Evolutionary conservation across 2,329 filamentous ascomycete species (phyloP).

Genomic region (Fusarium temperatum): DNA sequence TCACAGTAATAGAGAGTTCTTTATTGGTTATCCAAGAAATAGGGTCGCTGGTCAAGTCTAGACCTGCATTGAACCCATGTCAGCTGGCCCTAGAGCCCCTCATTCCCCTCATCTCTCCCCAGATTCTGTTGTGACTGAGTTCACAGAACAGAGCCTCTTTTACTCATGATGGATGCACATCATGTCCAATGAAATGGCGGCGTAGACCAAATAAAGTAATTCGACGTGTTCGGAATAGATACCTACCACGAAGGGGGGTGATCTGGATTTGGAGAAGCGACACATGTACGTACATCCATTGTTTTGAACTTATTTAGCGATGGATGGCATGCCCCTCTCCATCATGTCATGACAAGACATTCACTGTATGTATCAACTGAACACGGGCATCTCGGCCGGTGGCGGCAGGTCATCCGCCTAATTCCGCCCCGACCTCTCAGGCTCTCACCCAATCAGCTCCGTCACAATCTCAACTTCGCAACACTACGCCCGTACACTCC

Average conservation of each 20-base stretch:
- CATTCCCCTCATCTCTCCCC: slow-evolving; percentile 22
- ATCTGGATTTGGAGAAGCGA: slow-evolving; percentile 2
- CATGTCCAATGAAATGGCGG: slow-evolving; percentile 8
- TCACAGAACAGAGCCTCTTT: slow-evolving; percentile 31
- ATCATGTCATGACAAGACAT: slow-evolving; percentile 18
- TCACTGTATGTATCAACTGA: neutral
- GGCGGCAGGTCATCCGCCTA: slow-evolving; percentile 28
- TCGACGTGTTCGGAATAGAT: neutral
- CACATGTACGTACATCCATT: neutral
- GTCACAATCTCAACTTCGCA: slow-evolving; percentile 13
- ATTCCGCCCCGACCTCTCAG: slow-evolving; percentile 4
- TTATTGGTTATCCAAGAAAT: slow-evolving; percentile 28
- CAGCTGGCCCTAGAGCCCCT: slow-evolving; percentile 11
- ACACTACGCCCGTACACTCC: slow-evolving; percentile 30
- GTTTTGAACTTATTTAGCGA: neutral
- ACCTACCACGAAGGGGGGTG: neutral
- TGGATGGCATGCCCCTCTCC: neutral
- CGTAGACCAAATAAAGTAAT: slow-evolving; percentile 28
- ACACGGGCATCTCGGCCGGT: slow-evolving; percentile 11
- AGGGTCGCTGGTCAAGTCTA: neutral
- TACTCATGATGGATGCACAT: slow-evolving; percentile 27
- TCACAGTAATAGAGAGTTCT: slow-evolving; percentile 24
- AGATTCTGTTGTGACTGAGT: slow-evolving; percentile 25
- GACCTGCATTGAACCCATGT: slow-evolving; percentile 29
- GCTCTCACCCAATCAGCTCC: slow-evolving; percentile 3